Conservation (phyloP, 805 yeast genomes). For the Wickerhamiella alocasiicola region DNA sequence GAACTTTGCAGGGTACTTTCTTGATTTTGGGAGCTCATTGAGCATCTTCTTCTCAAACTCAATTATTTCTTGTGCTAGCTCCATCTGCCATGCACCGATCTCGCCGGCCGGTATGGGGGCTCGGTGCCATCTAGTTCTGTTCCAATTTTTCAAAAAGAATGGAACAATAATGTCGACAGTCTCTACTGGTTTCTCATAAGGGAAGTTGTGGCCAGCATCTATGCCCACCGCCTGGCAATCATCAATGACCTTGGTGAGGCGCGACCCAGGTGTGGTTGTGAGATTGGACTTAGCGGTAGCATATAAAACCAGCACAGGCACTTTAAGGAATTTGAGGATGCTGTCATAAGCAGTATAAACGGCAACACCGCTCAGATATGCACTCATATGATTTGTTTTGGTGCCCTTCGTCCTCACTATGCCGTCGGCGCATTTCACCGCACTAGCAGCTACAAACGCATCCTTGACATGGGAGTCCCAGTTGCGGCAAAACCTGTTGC, state of each 20-base stretch:
- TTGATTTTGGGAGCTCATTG: background rate
- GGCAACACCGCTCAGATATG: constrained; percentile 29
- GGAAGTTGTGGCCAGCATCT: constrained; percentile 38
- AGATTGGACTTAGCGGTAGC: constrained; percentile 29
- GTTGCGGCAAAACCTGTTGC: constrained; percentile 31
- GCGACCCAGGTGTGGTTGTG: background rate
- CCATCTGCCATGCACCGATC: constrained; percentile 3
- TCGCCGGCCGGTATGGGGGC: background rate
- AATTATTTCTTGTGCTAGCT: background rate
- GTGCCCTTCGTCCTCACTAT: constrained; percentile 32
- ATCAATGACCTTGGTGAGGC: background rate
- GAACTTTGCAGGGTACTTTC: background rate
- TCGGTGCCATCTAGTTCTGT: background rate
- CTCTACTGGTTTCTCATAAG: constrained; percentile 40
- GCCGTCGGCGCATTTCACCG: constrained; percentile 23
- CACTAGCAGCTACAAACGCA: constrained; percentile 33
- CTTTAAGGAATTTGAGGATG: constrained; percentile 29
- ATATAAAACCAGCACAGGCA: constrained; percentile 26
- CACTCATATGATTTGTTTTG: constrained; percentile 35
- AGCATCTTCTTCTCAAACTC: background rate
- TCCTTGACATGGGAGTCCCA: constrained; percentile 34
- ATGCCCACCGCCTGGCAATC: constrained; percentile 31
- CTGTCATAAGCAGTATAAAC: background rate
- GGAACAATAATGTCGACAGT: constrained; percentile 16
- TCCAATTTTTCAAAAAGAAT: background rate